Evolutionary conservation across 345 rosid genomes (phyloP), one percentile per base, ranked within the genome.

Genomic region (Rhodomyrtus tomentosa): DNA sequence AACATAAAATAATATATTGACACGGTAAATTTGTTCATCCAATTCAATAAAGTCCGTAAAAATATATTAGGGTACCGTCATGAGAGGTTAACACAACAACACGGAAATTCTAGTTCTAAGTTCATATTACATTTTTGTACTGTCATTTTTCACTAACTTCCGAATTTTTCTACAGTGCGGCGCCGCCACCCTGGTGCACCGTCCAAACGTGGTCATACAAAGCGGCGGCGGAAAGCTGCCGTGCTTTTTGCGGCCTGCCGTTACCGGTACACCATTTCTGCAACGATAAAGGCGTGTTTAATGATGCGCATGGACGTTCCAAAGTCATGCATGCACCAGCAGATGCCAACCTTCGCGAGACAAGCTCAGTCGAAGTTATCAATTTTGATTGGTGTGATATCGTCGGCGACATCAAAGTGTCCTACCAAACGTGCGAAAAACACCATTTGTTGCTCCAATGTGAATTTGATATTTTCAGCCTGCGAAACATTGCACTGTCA

Each of bases 401-500:
- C 91, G 88, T 95, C 99, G 10, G 96, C 98, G 82, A 97, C 95
- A 45, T 85, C 55, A 85, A 95, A 97, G 72, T 89, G 89, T 76
- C 98, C 98, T 29, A 95, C 85, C 85, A 92, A 88, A 53, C 95
- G 91, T 40, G 96, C 98, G 79, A 98, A 98, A 86, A 95, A 98
- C 87, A 93, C 86, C 98, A 95, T 96, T 62, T 94, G 95, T 85
- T 98, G 99, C 87, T 97, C 99, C 83, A 97, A 85, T 3, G 99
- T 95, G 90, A 94, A 95, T 82, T 92, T 95, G 81, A 97, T 95
- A 88, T 95, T 95, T 90, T 95, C 98, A 11, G 98, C 98, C 98
- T 95, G 92, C 49, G 40, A 55, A n/a, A 83, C 58, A 81, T 83
- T 38, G 84, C 83, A 25, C 42, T 8, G 5, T 45, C 48, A 56